Base-by-base conservation (phyloP, 441 rosid species). In the Gossypium gossypioides region DNA sequence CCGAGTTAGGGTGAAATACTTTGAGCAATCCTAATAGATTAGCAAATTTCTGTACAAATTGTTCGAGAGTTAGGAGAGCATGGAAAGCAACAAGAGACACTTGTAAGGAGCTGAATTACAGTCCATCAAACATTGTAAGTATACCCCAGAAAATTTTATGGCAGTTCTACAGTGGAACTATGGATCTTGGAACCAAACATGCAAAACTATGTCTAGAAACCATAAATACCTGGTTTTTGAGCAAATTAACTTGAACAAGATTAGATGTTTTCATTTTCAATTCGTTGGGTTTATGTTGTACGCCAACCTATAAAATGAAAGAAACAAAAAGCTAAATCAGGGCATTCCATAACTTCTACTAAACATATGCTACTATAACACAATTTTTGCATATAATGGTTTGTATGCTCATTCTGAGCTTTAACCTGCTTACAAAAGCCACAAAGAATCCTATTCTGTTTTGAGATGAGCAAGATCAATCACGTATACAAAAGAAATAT, bases 181-280 rank as follows among this genome's bases (percentile, higher is more conserved):
- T 71, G 18, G 58, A 46, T 72, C 60, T 60, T 1, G 42, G 7
- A 68, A 59, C 61, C 69, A 8, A 46, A 50, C 29, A 73, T 13
- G 32, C 59, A 69, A 50, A 34, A 74, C 54, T n/a, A 37, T 72
- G 25, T 64, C 19, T 44, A 65, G 62, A 63, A 29, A 65, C 22
- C 72, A 69, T 15, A 75, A 72, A 40, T 50, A 94, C 99, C 99
- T 91, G 97, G 79, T 88, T 88, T 79, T 85, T 86, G 63, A 70
- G 75, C 78, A 95, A 86, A 76, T 87, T 87, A 63, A 95, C 88
- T 71, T 77, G 88, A 72, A 94, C 86, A 78, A 90, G 91, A 74
- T 84, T 87, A 40, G 87, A 90, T 65, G 97, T 79, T 85, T 82
- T 91, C 48, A 93, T 76, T 87, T 87, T 93, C 81, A 91, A 78